Base-by-base conservation (phyloP, 768 basidiomycete species). In the Trametes cinnabarina region DNA sequence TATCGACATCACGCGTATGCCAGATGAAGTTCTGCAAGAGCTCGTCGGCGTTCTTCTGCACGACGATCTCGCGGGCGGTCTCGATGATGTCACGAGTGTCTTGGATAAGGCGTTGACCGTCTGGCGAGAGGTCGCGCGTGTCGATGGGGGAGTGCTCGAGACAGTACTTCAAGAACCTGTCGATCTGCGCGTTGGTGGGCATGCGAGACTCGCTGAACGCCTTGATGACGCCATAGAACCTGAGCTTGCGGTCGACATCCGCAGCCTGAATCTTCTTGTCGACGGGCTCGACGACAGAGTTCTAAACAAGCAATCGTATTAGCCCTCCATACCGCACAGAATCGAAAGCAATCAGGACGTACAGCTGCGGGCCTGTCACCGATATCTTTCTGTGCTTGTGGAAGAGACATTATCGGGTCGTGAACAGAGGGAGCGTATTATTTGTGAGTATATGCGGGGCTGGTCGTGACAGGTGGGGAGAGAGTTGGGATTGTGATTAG, bases 11-110 rank as follows among this genome's bases (percentile, higher is more conserved):
- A 32, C 81, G 76, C 1, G 90, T 92, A 59, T 86, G 82, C 88
- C 88, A 94, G 39, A 95, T 72, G 64, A 96, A 95, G 66, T 90
- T 87, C 73, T 98, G 96, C 71, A 97, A 79, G 39, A 98, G 80
- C 74, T 98, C 94, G 64, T 96, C 94, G 22, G 78, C 74, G 63
- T 97, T 97, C 82, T 96, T 97, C 65, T 88, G 80, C 47, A 76
- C 66, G n/a, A 95, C 84, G 56, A 94, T 85, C 39, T 81, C 64
- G 12, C 86, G 80, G 0, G 82, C 77, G 4, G 92, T 94, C 63
- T 84, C 81, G 65, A 96, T 79, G 68, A 97, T 90, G 47, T 92
- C 85, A 42, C 84, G 81, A n/a, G 80, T 71, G 68, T 97, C 94
- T 51, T 83, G 76, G 40, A 94, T 76, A 63, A 98, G 84, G 63